phyloP scores from a whole-genome alignment of 2,329 filamentous ascomycete species.

The Calycina herbarum region DNA sequence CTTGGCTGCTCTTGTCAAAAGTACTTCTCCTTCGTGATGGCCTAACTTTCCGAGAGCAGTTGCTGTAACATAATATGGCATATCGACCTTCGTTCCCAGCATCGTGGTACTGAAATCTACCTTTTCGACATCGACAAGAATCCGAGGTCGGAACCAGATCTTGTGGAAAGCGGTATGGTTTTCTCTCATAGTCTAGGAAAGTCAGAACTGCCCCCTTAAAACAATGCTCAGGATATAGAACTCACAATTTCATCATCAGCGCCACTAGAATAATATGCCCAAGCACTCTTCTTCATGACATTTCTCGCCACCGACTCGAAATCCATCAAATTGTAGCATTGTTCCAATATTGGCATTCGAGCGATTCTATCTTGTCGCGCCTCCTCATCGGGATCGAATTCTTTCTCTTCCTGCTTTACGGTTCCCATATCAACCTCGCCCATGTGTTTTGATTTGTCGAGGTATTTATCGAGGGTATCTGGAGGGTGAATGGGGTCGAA shows the following conservation, averaged over 20 bases:
- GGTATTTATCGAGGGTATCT: constrained; percentile 83
- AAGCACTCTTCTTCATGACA: constrained; percentile 94
- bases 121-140: constrained; percentile 86
- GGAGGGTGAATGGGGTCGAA: constrained; percentile 89
- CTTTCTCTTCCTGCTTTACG: constrained; percentile 66
- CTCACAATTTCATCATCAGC: constrained; percentile 84
- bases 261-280: constrained; percentile 96
- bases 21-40: constrained; percentile 88
- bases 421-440: constrained; percentile 88
- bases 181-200: constrained; percentile 77
- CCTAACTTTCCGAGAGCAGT: constrained; percentile 95
- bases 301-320: constrained; percentile 90
- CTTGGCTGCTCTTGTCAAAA: constrained; percentile 79
- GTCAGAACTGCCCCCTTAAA: constrained; percentile 19
- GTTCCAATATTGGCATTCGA: constrained; percentile 75
- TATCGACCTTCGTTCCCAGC: constrained; percentile 80
- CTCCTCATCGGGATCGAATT: constrained; percentile 68
- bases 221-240: constrained; percentile 12
- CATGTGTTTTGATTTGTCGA: constrained; percentile 81
- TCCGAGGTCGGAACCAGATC: constrained; percentile 90
- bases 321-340: constrained; percentile 93
- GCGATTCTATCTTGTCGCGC: constrained; percentile 73
- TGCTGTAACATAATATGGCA: constrained; percentile 95
- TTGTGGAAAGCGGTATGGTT: constrained; percentile 96
- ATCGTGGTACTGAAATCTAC: constrained; percentile 89